These are phyloP conservation scores for Xerophyta viscosa DNA, from an alignment of 106 monocot genomes.

Conservation along the genomic window DNA sequence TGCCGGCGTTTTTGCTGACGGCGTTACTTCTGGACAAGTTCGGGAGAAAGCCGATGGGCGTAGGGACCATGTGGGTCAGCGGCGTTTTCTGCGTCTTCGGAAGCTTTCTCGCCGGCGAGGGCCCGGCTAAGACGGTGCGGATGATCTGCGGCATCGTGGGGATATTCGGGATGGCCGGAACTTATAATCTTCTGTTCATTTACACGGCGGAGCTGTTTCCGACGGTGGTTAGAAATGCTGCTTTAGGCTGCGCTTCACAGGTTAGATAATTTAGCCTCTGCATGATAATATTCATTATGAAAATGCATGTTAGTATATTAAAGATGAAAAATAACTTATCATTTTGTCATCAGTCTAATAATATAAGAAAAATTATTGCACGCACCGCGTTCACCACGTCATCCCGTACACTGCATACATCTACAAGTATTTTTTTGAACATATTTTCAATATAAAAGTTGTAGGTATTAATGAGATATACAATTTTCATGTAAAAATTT, in stretches of 20 bases:
- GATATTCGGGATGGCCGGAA: conserved; percentile 86
- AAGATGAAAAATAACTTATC: too few relatives aligned
- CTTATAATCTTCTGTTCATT: conserved; percentile 62
- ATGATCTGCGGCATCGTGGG: conserved; percentile 66
- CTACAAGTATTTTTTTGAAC: too few relatives aligned
- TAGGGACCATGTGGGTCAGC: conserved; percentile 67
- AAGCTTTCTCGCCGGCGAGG: conserved; percentile 11
- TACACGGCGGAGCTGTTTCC: conserved; percentile 81
- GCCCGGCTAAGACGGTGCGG: conserved; percentile 12
- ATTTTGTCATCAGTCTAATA: too few relatives aligned
- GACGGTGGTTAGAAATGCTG: conserved; percentile 69
- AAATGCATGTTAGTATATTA: too few relatives aligned
- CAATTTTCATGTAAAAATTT: too few relatives aligned
- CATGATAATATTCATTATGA: too few relatives aligned
- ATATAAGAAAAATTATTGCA: too few relatives aligned
- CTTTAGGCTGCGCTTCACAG: conserved; percentile 51
- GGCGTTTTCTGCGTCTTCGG: conserved; percentile 48
- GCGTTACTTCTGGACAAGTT: conserved; percentile 37
- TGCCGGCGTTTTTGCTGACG: conserved; percentile 63
- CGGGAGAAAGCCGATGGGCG: conserved; percentile 49
- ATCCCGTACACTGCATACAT: too few relatives aligned
- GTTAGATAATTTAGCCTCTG: too few relatives aligned
- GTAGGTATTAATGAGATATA: too few relatives aligned
- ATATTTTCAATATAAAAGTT: too few relatives aligned
- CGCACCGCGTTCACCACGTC: too few relatives aligned